Evolutionary conservation across 148 eudicot species (phyloP).

Genomic region (Camellia japonica): DNA sequence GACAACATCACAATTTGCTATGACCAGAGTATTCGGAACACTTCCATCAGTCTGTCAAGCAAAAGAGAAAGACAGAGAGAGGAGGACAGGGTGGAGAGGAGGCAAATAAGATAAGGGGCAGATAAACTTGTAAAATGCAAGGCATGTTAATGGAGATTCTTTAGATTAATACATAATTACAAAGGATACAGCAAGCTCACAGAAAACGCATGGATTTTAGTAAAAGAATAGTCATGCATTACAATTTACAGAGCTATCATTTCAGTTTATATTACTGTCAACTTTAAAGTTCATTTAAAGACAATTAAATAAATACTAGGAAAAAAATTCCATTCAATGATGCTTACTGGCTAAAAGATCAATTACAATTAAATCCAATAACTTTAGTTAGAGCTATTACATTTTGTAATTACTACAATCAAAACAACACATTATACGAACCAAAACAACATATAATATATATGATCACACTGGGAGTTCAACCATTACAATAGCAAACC

Average conservation of each 20-base stretch:
- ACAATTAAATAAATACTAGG: not conserved
- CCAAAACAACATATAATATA: not conserved
- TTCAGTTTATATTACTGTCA: not conserved
- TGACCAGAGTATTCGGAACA: conserved; percentile 89
- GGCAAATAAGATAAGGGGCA: not conserved
- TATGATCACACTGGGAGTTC: not conserved
- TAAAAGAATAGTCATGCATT: not conserved
- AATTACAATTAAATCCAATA: not conserved
- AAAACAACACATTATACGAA: too few species aligned
- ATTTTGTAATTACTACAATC: not conserved
- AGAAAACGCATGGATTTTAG: not conserved
- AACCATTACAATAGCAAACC: too few species aligned
- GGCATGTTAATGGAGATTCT: not conserved
- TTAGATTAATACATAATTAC: not conserved
- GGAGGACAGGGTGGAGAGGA: not conserved
- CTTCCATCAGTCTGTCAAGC: conserved; percentile 77
- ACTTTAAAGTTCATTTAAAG: too few species aligned
- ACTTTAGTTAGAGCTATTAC: not conserved
- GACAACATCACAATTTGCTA: conserved; percentile 91
- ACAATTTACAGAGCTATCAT: not conserved
- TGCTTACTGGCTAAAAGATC: not conserved
- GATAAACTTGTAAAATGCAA: not conserved
- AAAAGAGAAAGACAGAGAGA: not conserved
- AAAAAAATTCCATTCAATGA: not conserved
- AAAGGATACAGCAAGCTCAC: not conserved